Evolutionary conservation across 257 asterid genomes (phyloP), one percentile per base, ranked within the genome.

Genomic region (Verbena officinalis): DNA sequence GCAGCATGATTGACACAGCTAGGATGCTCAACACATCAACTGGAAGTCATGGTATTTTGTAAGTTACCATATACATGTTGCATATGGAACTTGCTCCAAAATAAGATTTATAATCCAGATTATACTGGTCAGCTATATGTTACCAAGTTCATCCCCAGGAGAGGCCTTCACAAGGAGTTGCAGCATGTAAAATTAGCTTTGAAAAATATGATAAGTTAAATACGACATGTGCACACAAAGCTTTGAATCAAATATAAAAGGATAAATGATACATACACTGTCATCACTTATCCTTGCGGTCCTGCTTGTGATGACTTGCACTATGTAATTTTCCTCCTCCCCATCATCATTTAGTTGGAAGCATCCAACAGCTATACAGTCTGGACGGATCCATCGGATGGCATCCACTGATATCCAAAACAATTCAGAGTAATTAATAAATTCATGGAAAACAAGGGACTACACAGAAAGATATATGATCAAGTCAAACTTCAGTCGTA

Each of bases 331-430:
- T 78, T 85, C 87, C 73, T 78, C 88, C 55, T 79, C 90, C 16
- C 86, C 86, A 9, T 79, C 89, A n/a, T 80, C 91, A 78, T 73
- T 77, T 68, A 75, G 57, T 30, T 76, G 79, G 79, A 86, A 80
- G 79, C 92, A 86, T 67, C 99, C 99, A 67, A 94, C 74, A 73
- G 87, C 82, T 40, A 94, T 77, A 79, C 88, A 80, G 77, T 90
- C 93, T 22, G 86, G 76, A 63, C 95, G 96, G 76, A 86, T 72
- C 97, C 97, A 94, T 64, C 89, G 76, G 83, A 94, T 75, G 59
- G 87, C 77, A 76, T 93, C 97, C 77, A 90, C 99, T 94, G 86
- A 68, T 34, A 52, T 56, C 50, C 80, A 68, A 68, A 67, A 70
- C 64, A 78, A 27, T 71, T 14, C 20, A 65, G 38, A 72, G 49